These are phyloP conservation scores for Pythium dissotocum DNA, from an alignment of 352 stramenopile genomes.

Conservation along the genomic window DNA sequence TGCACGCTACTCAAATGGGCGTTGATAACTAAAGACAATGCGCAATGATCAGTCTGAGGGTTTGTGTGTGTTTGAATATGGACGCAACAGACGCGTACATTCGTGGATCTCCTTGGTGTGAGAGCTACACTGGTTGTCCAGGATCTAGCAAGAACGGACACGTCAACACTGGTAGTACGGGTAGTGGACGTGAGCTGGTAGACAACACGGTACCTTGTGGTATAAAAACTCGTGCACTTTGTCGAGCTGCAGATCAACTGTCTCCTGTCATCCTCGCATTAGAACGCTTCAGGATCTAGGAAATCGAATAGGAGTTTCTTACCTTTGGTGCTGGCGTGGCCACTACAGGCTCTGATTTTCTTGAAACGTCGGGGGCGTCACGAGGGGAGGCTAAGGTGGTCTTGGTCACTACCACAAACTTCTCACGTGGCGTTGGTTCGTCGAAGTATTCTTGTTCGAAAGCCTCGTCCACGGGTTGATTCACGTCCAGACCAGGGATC, in stretches of 20 bases:
- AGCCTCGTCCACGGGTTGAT: conserved; percentile 1
- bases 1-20: conserved; percentile 43
- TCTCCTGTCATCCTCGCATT: neutral
- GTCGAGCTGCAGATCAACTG: neutral
- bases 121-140: conserved; percentile 52
- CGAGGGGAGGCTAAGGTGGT: neutral
- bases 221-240: conserved; percentile 17
- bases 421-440: neutral
- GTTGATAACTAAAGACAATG: neutral
- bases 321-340: neutral
- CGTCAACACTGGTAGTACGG: neutral
- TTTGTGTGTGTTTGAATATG: neutral
- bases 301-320: neutral
- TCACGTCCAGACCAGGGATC: neutral
- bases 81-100: conserved; percentile 33
- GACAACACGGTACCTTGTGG: conserved; percentile 9
- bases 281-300: neutral
- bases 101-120: conserved; percentile 56
- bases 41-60: neutral
- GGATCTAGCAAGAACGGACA: conserved; percentile 32
- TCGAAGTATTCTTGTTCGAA: neutral
- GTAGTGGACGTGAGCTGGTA: neutral
- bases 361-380: neutral
- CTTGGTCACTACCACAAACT: neutral
- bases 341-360: neutral